A percentile compares a stretch with the other conserved stretches of the same genome.
phyloP scores from a whole-genome alignment of 192 early-diverging fungal genomes.

The Gryganskiella cystojenkinii region DNA sequence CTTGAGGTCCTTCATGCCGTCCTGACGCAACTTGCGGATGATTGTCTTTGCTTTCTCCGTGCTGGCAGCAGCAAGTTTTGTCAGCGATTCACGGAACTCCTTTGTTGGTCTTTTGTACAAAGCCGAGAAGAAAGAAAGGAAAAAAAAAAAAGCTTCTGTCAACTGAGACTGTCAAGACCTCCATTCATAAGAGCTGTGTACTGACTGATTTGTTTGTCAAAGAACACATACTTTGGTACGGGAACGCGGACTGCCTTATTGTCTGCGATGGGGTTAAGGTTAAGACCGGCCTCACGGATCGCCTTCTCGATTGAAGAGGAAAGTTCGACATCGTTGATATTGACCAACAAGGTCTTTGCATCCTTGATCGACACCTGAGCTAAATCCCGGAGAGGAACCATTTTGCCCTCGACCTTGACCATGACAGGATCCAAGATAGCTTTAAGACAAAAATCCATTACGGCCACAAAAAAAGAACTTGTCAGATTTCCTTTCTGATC shows the following conservation, averaged over 20 bases:
- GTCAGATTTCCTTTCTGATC: background rate
- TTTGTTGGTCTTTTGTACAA: slow-evolving; percentile 66
- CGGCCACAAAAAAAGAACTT: background rate
- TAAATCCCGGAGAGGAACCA: slow-evolving; percentile 69
- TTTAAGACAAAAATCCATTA: slow-evolving; percentile 26
- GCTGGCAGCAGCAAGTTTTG: slow-evolving; percentile 67
- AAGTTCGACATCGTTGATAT: slow-evolving; percentile 77
- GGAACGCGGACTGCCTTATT: slow-evolving; percentile 78
- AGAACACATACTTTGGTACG: slow-evolving; percentile 88
- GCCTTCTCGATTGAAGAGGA: slow-evolving; percentile 73
- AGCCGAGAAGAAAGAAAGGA: slow-evolving; percentile 9
- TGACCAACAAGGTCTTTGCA: slow-evolving; percentile 82
- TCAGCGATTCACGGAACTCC: slow-evolving; percentile 77
- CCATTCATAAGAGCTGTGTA: too few species aligned
- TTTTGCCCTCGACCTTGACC: slow-evolving; percentile 66
- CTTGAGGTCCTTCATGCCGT: slow-evolving; percentile 82
- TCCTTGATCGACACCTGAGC: slow-evolving; percentile 87
- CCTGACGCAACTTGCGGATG: slow-evolving; percentile 75
- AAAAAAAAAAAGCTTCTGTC: slow-evolving; percentile 14
- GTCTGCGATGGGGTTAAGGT: slow-evolving; percentile 83
- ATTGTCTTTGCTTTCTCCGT: slow-evolving; percentile 77
- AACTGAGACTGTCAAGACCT: background rate
- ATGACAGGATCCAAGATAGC: slow-evolving; percentile 78
- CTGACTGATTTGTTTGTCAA: too few species aligned
- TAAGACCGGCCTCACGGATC: slow-evolving; percentile 80